phyloP scores from a whole-genome alignment of 2,329 filamentous ascomycete genomes.

The Fusarium sp. region DNA sequence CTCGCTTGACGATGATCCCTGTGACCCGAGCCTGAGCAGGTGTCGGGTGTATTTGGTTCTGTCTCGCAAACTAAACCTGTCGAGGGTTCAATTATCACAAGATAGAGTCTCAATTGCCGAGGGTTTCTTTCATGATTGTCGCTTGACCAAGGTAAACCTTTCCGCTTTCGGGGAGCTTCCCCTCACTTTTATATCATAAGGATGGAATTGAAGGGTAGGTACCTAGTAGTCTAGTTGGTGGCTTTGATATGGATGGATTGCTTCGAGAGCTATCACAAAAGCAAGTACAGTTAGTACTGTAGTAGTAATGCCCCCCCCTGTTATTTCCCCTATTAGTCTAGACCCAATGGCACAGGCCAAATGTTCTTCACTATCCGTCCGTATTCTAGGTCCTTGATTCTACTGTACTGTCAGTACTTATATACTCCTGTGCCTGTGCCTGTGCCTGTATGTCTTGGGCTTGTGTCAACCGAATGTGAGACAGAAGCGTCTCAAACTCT shows the following conservation, averaged over 20 bases:
- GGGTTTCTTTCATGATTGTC: slow-evolving; percentile 4
- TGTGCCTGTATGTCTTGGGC: slow-evolving; percentile 28
- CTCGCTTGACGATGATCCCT: slow-evolving; percentile 11
- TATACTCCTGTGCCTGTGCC: not conserved
- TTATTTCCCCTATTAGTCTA: not conserved
- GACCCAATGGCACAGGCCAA: slow-evolving; percentile 31
- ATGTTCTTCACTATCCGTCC: not conserved
- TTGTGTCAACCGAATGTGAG: slow-evolving; percentile 36
- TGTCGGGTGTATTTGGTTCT: not conserved
- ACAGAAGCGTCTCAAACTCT: slow-evolving; percentile 25
- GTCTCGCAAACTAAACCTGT: slow-evolving; percentile 28
- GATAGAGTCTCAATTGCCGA: slow-evolving; percentile 21
- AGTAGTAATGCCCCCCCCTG: not conserved
- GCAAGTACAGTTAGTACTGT: not conserved
- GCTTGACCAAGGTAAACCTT: slow-evolving; percentile 2
- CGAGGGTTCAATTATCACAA: slow-evolving; percentile 29
- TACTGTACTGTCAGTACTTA: not conserved
- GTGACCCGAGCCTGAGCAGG: not conserved
- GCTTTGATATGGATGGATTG: not conserved
- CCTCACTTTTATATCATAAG: slow-evolving; percentile 15
- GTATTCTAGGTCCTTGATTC: not conserved
- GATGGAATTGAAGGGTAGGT: not conserved
- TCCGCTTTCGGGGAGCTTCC: slow-evolving; percentile 34
- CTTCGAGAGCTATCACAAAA: not conserved
- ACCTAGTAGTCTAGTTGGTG: not conserved